Conservation (phyloP, 148 eudicot species). For the Polygonum maritimum region DNA sequence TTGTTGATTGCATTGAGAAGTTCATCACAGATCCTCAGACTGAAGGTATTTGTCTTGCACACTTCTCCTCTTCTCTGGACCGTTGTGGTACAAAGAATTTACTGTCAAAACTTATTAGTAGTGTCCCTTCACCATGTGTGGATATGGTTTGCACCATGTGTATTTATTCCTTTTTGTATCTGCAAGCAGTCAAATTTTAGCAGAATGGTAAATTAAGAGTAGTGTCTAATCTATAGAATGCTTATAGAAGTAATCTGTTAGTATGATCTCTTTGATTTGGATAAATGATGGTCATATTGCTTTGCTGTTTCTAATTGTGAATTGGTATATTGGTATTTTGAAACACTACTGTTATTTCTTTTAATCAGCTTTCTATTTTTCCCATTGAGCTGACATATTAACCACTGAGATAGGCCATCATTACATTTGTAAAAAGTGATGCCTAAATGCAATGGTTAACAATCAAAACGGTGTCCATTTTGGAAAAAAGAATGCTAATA, state of each 20-base stretch:
- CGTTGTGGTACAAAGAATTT: not conserved
- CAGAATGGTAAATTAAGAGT: not conserved
- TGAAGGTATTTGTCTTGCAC: constrained; percentile 47
- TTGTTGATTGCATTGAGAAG: constrained; percentile 90
- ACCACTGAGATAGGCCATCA: not conserved
- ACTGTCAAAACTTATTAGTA: not conserved
- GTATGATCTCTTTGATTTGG: not conserved
- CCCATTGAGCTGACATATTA: not conserved
- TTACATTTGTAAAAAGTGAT: not conserved
- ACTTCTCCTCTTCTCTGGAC: not conserved
- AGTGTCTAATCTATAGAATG: not conserved
- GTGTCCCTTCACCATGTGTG: not conserved
- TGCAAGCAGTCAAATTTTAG: not conserved
- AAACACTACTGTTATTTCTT: not conserved
- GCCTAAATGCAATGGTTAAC: not conserved
- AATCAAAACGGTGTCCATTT: not conserved
- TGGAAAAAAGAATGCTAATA: not conserved
- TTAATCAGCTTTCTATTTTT: not conserved
- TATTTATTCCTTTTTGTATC: not conserved
- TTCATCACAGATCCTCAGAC: constrained; percentile 97
- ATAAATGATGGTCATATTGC: not conserved
- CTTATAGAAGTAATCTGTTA: not conserved
- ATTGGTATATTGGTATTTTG: not conserved
- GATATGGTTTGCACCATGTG: not conserved
- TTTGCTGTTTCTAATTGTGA: not conserved